Evolutionary conservation across 2,329 filamentous ascomycete genomes (phyloP).

Genomic region (Aphanocladium album): DNA sequence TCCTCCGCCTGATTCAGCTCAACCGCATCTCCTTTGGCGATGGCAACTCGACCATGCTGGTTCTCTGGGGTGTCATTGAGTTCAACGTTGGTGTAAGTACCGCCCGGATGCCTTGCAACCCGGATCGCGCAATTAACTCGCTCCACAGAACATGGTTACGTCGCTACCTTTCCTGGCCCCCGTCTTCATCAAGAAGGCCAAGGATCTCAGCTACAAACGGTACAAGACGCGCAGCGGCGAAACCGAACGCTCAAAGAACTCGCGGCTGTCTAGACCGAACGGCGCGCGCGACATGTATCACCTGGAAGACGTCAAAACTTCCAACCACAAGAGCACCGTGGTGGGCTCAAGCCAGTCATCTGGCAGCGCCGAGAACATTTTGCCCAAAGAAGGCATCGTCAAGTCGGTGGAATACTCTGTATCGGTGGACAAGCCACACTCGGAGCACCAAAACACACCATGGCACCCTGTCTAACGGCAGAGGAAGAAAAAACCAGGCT

Average conservation of each 20-base stretch:
- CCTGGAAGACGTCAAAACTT: constrained; percentile 29
- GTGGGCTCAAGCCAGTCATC: constrained; percentile 21
- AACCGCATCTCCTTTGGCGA: constrained; percentile 44
- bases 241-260: constrained; percentile 16
- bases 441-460: constrained; percentile 3
- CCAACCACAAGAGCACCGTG: constrained; percentile 27
- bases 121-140: not conserved
- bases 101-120: not conserved
- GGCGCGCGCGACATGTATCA: constrained; percentile 28
- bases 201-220: constrained; percentile 35
- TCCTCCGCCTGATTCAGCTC: constrained; percentile 48
- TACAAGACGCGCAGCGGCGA: constrained; percentile 25
- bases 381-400: constrained; percentile 30
- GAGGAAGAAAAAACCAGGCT: too few relatives aligned
- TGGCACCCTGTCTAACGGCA: constrained; percentile 5
- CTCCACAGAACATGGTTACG: constrained; percentile 39
- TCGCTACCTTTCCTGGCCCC: constrained; percentile 42
- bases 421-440: constrained; percentile 24
- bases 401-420: constrained; percentile 40
- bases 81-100: constrained; percentile 43
- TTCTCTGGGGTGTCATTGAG: constrained; percentile 53
- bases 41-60: constrained; percentile 51
- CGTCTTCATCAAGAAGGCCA: constrained; percentile 38
- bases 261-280: constrained; percentile 8
- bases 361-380: constrained; percentile 36